Evolutionary conservation across 805 yeast species (phyloP).

Genomic region (Cyberlindnera mrakii): DNA sequence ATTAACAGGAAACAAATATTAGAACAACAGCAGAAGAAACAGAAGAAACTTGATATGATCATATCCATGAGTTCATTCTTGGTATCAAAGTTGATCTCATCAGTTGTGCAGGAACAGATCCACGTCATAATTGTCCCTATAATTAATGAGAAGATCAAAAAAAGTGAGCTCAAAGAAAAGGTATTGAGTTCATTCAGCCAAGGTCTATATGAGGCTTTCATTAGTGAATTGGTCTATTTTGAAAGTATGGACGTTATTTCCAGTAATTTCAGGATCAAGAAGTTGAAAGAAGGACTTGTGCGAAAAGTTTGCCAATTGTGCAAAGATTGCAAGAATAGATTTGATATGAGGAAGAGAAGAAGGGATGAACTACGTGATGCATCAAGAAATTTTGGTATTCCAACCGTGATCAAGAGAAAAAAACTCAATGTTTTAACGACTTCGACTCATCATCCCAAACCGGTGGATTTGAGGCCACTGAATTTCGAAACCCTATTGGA

Average conservation of each 20-base stretch:
- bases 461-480: slow-evolving; percentile 19
- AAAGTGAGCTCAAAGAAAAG: slow-evolving; percentile 18
- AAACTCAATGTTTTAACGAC: slow-evolving; percentile 8
- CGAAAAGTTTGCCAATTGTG: slow-evolving; percentile 28
- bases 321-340: slow-evolving; percentile 14
- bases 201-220: slow-evolving; percentile 54
- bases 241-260: slow-evolving; percentile 41
- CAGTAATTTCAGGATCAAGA: slow-evolving; percentile 27
- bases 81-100: slow-evolving; percentile 16
- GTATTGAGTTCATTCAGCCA: slow-evolving; percentile 35
- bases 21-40: slow-evolving; percentile 14
- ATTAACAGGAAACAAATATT: slow-evolving; percentile 12
- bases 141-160: slow-evolving; percentile 9
- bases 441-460: slow-evolving; percentile 1
- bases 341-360: slow-evolving; percentile 30
- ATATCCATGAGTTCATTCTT: slow-evolving; percentile 2
- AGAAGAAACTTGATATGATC: slow-evolving; percentile 8
- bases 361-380: slow-evolving; percentile 33
- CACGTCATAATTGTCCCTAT: slow-evolving; percentile 5
- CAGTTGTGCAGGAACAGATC: slow-evolving; percentile 19
- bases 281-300: slow-evolving; percentile 28
- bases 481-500: slow-evolving; percentile 18
- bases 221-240: slow-evolving; percentile 49
- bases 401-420: slow-evolving; percentile 19
- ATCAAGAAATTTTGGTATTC: slow-evolving; percentile 31